Evolutionary conservation across 2,329 filamentous ascomycete genomes (phyloP), one percentile per base, ranked within the genome.

Genomic region (Verticillium dahliae): DNA sequence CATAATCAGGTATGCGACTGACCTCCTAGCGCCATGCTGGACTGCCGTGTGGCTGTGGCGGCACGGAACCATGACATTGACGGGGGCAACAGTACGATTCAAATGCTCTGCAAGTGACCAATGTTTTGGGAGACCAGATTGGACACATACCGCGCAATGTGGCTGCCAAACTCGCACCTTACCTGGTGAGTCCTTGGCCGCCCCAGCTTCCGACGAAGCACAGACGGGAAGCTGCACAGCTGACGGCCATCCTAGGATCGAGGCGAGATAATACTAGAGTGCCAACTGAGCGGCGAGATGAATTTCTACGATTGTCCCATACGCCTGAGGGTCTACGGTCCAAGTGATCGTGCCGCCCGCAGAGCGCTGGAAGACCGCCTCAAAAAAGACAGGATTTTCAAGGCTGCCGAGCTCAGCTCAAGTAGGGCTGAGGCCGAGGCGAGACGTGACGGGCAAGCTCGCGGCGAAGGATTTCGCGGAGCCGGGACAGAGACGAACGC

Each of bases 61-160:
- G 27, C 27, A 31, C 27, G 27, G 18, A 11, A 18, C 7, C 9
- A 18, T 18, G 45, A 22, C 18, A 11, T 10, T 52, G 18, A 52
- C 45, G n/a, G 10, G 9, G 1, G 10, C 22, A n/a, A 31, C 59
- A 78, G 66, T 90, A 89, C 69, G 90, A 95, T 70, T 65, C 67
- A 6, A 95, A 95, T 74, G 91, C 91, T 0, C 91, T 96, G 62
- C 84, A 86, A 5, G 85, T 96, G 1, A 82, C 90, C 68, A 96
- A 95, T 72, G 90, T 93, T 14, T 83, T 90, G 69, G 83, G 85
- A 15, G 72, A 74, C 7, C 91, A 96, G 69, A 90, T 96, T 67
- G 92, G 92, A 1, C 91, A 96, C 73, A 79, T 96, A 50, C 89
- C 90, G 6, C 80, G 85, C 13, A 79, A 75, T 1, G 70, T 91